Evolutionary conservation across 1,284 basidiomycete species (phyloP), one percentile per base, ranked within the genome.

Genomic region (Dichomitus squalens): DNA sequence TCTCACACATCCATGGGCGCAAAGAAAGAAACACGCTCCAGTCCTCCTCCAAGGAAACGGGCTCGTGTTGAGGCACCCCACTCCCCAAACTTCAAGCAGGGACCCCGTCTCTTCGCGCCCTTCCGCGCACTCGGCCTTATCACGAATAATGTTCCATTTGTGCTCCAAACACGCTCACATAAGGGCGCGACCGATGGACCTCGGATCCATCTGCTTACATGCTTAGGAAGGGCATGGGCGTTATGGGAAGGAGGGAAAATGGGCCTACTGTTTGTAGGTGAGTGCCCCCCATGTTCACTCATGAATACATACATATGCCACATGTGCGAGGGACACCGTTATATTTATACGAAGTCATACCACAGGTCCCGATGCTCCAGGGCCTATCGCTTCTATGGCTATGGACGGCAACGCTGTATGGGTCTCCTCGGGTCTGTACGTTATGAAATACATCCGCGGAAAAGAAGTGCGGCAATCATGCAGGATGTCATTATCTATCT

Each of bases 191-290:
- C 90, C 0, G 90, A 92, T 44, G 91, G 89, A 1, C 93, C 93
- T 1, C 82, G 84, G 47, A 79, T 95, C 57, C 88, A 94, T 65
- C 79, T 99, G 48, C 76, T 98, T 40, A 97, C 95, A 12, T 96
- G 93, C 66, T 74, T 98, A 5, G 96, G 96, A 14, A 85, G 82
- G 61, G 88, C 92, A 65, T 99, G 96, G 96, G 92, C 94, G 20
- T 81, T 98, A 74, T 99, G 96, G 96, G 95, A 98, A 69, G 95
- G 94, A 12, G 92, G 88, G 33, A 93, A 90, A 74, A 95, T 99
- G 92, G 85, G 83, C 16, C 76, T 99, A 47, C 79, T 98, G 46
- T 98, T 99, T 71, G 94, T 97, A 58, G 95, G 96, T 90, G 72
- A 76, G 92, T 76, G 14, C 31, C 34, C 2, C 3, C 27, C 2